Evolutionary conservation across 139 green algal genomes (phyloP).

Genomic region (Pseudopediastrum boryanum): DNA sequence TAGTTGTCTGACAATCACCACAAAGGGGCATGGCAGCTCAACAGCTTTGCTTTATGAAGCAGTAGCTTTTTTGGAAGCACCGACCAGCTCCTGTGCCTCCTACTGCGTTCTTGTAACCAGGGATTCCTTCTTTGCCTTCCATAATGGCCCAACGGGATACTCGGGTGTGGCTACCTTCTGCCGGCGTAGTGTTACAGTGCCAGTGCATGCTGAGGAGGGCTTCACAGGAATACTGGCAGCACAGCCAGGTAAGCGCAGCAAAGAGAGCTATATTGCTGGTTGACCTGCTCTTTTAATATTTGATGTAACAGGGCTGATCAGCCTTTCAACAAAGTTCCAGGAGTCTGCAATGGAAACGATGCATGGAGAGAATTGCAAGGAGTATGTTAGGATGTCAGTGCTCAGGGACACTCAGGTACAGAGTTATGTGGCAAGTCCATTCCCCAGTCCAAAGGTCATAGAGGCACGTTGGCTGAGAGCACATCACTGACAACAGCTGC

Average conservation of each 20-base stretch:
- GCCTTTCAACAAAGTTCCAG: not conserved
- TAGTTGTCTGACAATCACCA: not conserved
- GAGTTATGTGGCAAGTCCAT: no score
- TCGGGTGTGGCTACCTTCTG: conserved; percentile 69
- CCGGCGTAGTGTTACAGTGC: conserved; percentile 26
- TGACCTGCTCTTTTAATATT: not conserved
- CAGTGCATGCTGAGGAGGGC: conserved; percentile 52
- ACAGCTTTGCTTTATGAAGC: not conserved
- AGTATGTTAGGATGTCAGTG: not conserved
- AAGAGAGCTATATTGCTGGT: not conserved
- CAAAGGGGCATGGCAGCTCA: not conserved
- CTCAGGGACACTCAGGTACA: not conserved
- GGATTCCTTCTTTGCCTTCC: conserved; percentile 72
- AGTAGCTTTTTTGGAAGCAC: not conserved
- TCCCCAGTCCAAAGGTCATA: no score
- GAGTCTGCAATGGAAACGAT: not conserved
- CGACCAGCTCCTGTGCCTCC: not conserved
- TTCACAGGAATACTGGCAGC: conserved; percentile 43
- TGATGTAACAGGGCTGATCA: not conserved
- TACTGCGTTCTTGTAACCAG: conserved; percentile 22
- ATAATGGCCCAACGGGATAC: conserved; percentile 43
- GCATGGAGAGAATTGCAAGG: not conserved
- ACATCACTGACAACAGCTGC: no score
- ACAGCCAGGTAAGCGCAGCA: not conserved
- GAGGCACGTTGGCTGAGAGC: no score